Evolutionary conservation across 2,329 filamentous ascomycete genomes (phyloP).

Genomic region (Paradendryphiella salina): DNA sequence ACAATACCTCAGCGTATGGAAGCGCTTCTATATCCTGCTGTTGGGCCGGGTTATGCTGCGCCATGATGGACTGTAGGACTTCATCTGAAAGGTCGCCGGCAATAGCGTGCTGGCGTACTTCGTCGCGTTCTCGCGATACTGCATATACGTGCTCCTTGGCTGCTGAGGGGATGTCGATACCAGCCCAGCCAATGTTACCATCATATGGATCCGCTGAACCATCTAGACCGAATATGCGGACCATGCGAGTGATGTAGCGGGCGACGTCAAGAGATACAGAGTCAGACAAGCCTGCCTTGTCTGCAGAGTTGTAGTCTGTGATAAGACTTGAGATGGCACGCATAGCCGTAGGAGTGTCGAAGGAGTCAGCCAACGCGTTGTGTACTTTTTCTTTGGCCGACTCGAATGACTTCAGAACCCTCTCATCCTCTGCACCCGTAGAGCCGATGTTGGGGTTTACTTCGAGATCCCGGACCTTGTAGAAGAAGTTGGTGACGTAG

Average conservation of each 20-base stretch:
- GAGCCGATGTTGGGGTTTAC: constrained; percentile 39
- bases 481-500: constrained; percentile 71
- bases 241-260: constrained; percentile 79
- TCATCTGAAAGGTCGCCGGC: constrained; percentile 45
- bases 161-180: constrained; percentile 63
- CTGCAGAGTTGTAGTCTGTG: constrained; percentile 69
- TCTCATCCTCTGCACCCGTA: constrained; percentile 43
- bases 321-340: constrained; percentile 76
- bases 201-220: constrained; percentile 54
- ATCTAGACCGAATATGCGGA: constrained; percentile 83
- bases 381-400: constrained; percentile 62
- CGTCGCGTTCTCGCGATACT: constrained; percentile 60
- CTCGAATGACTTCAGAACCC: constrained; percentile 56
- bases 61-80: constrained; percentile 46
- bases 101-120: constrained; percentile 60
- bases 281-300: constrained; percentile 48
- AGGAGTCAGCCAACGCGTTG: constrained; percentile 75
- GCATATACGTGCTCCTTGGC: constrained; percentile 66
- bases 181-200: constrained; percentile 64
- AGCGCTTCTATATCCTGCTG: constrained; percentile 38
- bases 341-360: constrained; percentile 83
- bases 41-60: constrained; percentile 34
- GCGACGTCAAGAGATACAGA: constrained; percentile 61
- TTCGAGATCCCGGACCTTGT: constrained; percentile 59
- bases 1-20: constrained; percentile 55